These are phyloP conservation scores for Somion occarium DNA, from an alignment of 1,284 basidiomycete species.

Conservation along the genomic window DNA sequence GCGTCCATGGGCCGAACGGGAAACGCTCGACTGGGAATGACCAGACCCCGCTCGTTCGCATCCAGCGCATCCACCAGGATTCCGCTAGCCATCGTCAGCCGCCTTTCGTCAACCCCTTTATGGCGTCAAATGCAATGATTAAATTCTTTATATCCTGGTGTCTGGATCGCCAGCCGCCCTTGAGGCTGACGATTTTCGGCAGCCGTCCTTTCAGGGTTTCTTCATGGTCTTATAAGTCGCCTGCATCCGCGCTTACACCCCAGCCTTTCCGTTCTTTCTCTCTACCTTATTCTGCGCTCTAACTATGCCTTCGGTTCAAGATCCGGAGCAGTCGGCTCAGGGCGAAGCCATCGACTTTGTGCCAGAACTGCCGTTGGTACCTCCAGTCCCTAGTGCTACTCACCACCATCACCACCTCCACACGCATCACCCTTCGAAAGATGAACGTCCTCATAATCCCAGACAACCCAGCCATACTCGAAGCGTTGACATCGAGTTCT, in stretches of 20 bases:
- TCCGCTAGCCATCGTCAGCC: background rate
- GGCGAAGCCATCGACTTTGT: background rate
- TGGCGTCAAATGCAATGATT: too few species aligned
- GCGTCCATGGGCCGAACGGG: too few species aligned
- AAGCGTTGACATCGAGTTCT: constrained; percentile 8
- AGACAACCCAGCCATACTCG: background rate
- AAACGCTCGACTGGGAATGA: too few species aligned
- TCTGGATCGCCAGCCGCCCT: too few species aligned
- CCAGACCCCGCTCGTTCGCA: too few species aligned
- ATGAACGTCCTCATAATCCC: background rate
- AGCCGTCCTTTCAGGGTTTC: background rate
- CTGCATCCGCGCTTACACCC: background rate
- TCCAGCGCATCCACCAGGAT: too few species aligned
- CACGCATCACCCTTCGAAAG: background rate
- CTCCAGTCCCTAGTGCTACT: background rate
- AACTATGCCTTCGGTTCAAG: background rate
- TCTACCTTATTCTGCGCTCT: background rate
- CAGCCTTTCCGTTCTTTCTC: background rate
- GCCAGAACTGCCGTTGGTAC: background rate
- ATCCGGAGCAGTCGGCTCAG: background rate
- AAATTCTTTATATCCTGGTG: too few species aligned
- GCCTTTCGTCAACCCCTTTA: background rate
- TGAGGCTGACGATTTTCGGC: too few species aligned
- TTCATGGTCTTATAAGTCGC: background rate
- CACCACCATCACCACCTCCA: background rate